These are phyloP conservation scores for Echinochloa phyllopogon DNA, from an alignment of 176 grass and related monocot genomes.

Conservation along the genomic window DNA sequence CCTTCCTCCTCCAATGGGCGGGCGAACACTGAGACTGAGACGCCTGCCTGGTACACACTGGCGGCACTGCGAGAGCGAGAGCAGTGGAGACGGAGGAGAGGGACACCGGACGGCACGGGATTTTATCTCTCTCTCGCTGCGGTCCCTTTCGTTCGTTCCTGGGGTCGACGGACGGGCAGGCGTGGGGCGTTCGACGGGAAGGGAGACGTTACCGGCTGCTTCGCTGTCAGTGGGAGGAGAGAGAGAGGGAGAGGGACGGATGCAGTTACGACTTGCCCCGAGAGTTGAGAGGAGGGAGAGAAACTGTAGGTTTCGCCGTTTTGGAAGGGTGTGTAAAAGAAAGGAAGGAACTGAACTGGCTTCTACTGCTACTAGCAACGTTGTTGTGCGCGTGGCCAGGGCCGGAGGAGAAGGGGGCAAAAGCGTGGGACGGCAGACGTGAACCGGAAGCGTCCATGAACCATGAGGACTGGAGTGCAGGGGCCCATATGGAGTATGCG, in stretches of 20 bases:
- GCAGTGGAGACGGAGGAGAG: not conserved
- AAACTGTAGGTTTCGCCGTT: too few relatives aligned
- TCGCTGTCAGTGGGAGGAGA: not conserved
- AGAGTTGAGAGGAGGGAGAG: too few relatives aligned
- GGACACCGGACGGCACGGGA: not conserved
- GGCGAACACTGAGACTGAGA: not conserved
- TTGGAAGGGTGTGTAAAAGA: too few relatives aligned
- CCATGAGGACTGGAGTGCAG: too few relatives aligned
- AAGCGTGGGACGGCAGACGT: too few relatives aligned
- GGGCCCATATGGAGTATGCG: too few relatives aligned
- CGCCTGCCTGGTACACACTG: not conserved
- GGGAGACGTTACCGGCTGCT: slow-evolving; percentile 18
- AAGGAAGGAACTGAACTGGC: too few relatives aligned
- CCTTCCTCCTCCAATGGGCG: not conserved
- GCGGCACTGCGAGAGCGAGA: not conserved
- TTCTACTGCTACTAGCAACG: too few relatives aligned
- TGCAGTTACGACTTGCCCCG: not conserved
- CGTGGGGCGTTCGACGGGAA: not conserved
- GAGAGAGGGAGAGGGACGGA: not conserved
- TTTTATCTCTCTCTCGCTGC: not conserved
- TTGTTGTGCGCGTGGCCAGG: too few relatives aligned
- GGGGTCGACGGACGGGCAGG: not conserved
- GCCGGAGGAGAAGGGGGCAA: too few relatives aligned
- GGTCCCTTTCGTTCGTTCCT: not conserved
- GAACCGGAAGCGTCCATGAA: too few relatives aligned